A percentile compares a stretch with the other conserved stretches of the same genome.
Evolutionary conservation across 805 yeast genomes (phyloP).

Genomic region (Starmerella sirachaensis): DNA sequence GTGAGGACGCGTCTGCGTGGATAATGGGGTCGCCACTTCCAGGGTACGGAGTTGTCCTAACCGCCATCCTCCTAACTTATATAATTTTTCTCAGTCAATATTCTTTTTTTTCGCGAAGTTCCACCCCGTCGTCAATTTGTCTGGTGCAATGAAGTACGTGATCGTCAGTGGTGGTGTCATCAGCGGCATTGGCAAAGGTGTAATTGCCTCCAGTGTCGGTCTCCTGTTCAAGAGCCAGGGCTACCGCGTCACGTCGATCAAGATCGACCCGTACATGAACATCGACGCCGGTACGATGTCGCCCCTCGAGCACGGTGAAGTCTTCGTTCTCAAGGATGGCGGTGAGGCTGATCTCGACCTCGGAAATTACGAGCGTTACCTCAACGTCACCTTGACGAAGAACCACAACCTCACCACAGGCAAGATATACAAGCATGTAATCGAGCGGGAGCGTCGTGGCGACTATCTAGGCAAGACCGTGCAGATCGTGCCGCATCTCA

Average conservation of each 20-base stretch:
- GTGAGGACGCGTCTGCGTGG: too few species aligned
- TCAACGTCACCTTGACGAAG: constrained; percentile 80
- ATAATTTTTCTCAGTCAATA: constrained; percentile 9
- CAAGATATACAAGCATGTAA: constrained; percentile 86
- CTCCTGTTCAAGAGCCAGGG: constrained; percentile 87
- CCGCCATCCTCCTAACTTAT: constrained; percentile 1
- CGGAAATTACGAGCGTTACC: constrained; percentile 95
- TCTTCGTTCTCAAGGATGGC: constrained; percentile 94
- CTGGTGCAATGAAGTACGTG: constrained; percentile 79
- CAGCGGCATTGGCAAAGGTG: constrained; percentile 99
- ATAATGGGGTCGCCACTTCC: too few species aligned
- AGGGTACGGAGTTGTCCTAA: too few species aligned
- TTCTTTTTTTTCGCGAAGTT: neutral
- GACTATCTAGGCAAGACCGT: constrained; percentile 98
- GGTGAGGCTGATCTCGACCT: constrained; percentile 97
- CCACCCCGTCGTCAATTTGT: neutral
- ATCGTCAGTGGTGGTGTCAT: constrained; percentile 99
- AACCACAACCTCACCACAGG: constrained; percentile 98
- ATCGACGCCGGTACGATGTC: constrained; percentile 99
- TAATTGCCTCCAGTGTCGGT: constrained; percentile 92
- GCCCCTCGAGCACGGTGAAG: constrained; percentile 98
- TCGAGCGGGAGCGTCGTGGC: constrained; percentile 88
- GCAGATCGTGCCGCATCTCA: constrained; percentile 96
- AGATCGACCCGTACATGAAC: constrained; percentile 98
- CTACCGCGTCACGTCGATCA: constrained; percentile 88